A percentile compares a stretch with the other conserved stretches of the same genome.
Conservation (phyloP, 129 eudicot genomes). For the Sambucus nigra region DNA sequence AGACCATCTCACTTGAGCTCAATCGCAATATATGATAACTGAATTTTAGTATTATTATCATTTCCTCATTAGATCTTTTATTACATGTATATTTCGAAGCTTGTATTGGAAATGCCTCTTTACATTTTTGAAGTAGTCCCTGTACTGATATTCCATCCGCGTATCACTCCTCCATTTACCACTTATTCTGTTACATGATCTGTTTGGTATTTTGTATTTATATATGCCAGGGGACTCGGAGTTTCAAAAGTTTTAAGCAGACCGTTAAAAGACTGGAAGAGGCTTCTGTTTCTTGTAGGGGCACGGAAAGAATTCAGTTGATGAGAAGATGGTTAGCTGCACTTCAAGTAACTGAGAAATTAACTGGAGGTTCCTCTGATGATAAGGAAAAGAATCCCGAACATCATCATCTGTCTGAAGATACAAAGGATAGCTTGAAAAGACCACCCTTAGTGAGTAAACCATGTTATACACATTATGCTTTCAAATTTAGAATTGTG, state of each 20-base stretch:
- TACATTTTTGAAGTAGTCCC: neutral
- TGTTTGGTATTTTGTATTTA: neutral
- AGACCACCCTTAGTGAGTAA: slow-evolving; percentile 61
- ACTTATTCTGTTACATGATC: neutral
- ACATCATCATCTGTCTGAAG: slow-evolving; percentile 43
- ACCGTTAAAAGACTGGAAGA: slow-evolving; percentile 89
- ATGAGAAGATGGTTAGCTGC: slow-evolving; percentile 77
- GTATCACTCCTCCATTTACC: neutral
- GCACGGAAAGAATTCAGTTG: slow-evolving; percentile 71
- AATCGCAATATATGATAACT: no score
- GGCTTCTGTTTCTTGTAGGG: slow-evolving; percentile 79
- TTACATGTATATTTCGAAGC: neutral
- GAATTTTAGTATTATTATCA: no score
- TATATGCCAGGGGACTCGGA: slow-evolving; percentile 55
- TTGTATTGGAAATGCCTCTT: neutral
- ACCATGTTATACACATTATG: neutral
- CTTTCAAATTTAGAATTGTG: neutral
- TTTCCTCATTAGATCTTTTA: neutral
- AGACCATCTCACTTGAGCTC: no score
- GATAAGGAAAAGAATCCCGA: slow-evolving; percentile 47
- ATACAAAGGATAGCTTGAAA: slow-evolving; percentile 42
- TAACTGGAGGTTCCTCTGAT: slow-evolving; percentile 33
- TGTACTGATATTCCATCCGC: neutral
- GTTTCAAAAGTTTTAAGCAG: slow-evolving; percentile 69
- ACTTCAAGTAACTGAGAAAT: slow-evolving; percentile 56